These are phyloP conservation scores for Erodium texanum DNA, from an alignment of 441 rosid genomes.

Conservation along the genomic window DNA sequence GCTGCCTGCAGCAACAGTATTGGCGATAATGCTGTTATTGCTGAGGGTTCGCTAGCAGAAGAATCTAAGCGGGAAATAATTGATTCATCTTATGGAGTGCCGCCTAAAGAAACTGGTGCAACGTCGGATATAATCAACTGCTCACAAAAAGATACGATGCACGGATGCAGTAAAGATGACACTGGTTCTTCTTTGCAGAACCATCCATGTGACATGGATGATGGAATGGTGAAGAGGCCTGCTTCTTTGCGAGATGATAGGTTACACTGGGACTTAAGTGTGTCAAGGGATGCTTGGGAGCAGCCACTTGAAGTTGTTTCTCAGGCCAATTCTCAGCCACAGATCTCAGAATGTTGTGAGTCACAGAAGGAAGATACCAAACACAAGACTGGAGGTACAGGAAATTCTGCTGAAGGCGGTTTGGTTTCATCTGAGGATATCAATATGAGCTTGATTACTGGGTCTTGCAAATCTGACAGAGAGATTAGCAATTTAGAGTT, in stretches of 20 bases:
- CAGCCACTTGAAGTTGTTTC: conserved; percentile 28
- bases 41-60: conserved; percentile 16
- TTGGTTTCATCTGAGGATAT: conserved; percentile 21
- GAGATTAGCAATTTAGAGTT: conserved; percentile 18
- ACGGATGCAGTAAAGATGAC: conserved; percentile 18
- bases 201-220: conserved; percentile 16
- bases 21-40: conserved; percentile 14
- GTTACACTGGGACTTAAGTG: conserved; percentile 48
- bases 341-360: conserved; percentile 13
- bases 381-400: conserved; percentile 8
- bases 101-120: conserved; percentile 17
- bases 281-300: conserved; percentile 48
- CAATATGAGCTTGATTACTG: conserved; percentile 11
- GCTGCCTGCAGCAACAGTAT: conserved; percentile 36
- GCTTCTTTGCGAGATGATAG: conserved; percentile 21
- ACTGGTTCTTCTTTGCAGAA: conserved; percentile 14
- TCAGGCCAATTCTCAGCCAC: conserved; percentile 12
- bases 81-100: conserved; percentile 15
- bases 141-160: conserved; percentile 13
- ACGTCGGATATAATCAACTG: conserved; percentile 2
- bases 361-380: conserved; percentile 10
- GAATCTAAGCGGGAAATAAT: conserved; percentile 17
- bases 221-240: conserved; percentile 12
- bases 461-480: conserved; percentile 11
- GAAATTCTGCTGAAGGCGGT: background rate